phyloP scores from a whole-genome alignment of 2,329 filamentous ascomycete species.

The Dactylellina sp. region DNA sequence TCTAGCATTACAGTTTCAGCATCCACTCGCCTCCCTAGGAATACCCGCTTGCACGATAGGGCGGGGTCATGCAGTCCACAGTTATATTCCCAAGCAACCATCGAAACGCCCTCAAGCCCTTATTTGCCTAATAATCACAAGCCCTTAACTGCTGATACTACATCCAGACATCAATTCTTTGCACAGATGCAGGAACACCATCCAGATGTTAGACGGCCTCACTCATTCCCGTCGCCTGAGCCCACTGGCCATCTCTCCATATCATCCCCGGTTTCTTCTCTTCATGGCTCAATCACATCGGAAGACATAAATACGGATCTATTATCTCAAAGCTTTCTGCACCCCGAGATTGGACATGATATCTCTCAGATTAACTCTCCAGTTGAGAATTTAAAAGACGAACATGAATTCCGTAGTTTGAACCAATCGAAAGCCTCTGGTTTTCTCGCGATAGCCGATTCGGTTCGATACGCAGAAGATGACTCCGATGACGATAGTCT shows the following conservation, averaged over 20 bases:
- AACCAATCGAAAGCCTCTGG: not conserved
- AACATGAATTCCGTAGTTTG: not conserved
- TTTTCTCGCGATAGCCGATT: not conserved
- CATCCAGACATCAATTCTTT: constrained; percentile 12
- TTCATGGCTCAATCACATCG: constrained; percentile 44
- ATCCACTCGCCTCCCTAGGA: not conserved
- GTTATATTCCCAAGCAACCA: not conserved
- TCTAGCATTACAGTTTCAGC: constrained; percentile 42
- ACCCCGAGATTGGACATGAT: constrained; percentile 29
- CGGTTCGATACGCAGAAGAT: not conserved
- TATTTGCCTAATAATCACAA: not conserved
- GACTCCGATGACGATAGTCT: constrained; percentile 42
- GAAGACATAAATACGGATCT: constrained; percentile 26
- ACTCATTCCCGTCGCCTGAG: constrained; percentile 9
- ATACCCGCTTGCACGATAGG: not conserved
- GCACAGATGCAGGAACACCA: constrained; percentile 44
- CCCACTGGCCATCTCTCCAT: not conserved
- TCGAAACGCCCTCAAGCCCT: not conserved
- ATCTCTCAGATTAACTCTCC: constrained; percentile 7
- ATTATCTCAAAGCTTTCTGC: constrained; percentile 37
- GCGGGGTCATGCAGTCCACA: not conserved
- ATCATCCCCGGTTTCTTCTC: constrained; percentile 28
- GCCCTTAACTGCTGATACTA: not conserved
- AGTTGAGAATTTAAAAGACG: not conserved
- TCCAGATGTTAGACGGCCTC: not conserved